Evolutionary conservation across 1,139 yeast species (phyloP).

Genomic region (Sugiyamaella neomexicana): DNA sequence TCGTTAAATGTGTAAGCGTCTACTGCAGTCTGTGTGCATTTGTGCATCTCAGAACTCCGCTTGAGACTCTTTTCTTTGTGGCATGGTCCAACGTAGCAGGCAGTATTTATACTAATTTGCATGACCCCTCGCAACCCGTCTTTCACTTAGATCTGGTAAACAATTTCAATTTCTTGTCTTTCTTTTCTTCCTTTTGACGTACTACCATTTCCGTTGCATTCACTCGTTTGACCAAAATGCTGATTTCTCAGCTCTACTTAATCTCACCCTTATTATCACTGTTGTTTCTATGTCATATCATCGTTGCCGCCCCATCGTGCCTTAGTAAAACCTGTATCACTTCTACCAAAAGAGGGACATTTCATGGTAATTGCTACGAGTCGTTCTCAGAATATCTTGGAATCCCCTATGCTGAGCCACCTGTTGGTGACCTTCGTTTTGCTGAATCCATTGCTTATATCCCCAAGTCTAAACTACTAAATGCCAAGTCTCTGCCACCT

Average conservation of each 20-base stretch:
- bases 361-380: slow-evolving; percentile 2
- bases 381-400: slow-evolving; percentile 12
- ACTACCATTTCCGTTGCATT: no score
- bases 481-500: slow-evolving; percentile 8
- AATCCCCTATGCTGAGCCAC: slow-evolving; percentile 13
- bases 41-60: no score
- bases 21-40: no score
- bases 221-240: background rate
- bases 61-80: no score
- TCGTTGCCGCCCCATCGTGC: background rate
- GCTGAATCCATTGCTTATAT: background rate
- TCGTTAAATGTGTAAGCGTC: no score
- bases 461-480: background rate
- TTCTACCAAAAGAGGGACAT: background rate
- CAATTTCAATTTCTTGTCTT: no score
- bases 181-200: no score
- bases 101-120: no score
- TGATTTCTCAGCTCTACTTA: background rate
- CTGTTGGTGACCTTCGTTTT: slow-evolving; percentile 9
- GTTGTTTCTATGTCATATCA: background rate
- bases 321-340: slow-evolving; percentile 1
- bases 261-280: background rate
- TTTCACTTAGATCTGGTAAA: no score
- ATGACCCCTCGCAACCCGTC: no score
- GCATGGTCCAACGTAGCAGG: no score